phyloP scores from a whole-genome alignment of 495 filamentous ascomycete genomes.

The Stereocaulon alpinum region DNA sequence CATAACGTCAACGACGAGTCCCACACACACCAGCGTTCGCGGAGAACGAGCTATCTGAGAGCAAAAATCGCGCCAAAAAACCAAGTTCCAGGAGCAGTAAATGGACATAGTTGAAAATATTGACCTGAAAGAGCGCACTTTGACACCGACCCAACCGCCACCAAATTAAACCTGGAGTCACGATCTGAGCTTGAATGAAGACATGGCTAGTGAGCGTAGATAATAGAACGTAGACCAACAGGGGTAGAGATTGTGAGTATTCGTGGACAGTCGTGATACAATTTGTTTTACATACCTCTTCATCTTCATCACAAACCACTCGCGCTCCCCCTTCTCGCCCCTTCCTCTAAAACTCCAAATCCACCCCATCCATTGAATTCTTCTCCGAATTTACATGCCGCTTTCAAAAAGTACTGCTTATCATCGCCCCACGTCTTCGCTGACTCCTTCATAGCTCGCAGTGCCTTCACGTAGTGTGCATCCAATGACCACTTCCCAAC shows the following conservation, averaged over 20 bases:
- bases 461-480: conserved; percentile 73
- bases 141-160: no score
- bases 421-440: conserved; percentile 77
- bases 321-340: conserved; percentile 4
- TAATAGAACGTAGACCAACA: no score
- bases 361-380: conserved; percentile 69
- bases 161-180: no score
- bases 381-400: conserved; percentile 60
- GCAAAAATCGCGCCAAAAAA: no score
- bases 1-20: no score
- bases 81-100: no score
- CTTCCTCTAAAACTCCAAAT: conserved; percentile 27
- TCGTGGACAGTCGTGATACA: background rate
- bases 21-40: no score
- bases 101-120: no score
- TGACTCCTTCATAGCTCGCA: conserved; percentile 64
- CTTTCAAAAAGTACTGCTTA: conserved; percentile 60
- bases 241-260: background rate
- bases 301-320: background rate
- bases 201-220: no score
- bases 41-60: no score
- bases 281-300: background rate
- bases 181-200: no score
- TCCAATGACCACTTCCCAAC: conserved; percentile 55
- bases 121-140: no score